Evolutionary conservation across 805 yeast species (phyloP).

Genomic region (Candida glaebosa): DNA sequence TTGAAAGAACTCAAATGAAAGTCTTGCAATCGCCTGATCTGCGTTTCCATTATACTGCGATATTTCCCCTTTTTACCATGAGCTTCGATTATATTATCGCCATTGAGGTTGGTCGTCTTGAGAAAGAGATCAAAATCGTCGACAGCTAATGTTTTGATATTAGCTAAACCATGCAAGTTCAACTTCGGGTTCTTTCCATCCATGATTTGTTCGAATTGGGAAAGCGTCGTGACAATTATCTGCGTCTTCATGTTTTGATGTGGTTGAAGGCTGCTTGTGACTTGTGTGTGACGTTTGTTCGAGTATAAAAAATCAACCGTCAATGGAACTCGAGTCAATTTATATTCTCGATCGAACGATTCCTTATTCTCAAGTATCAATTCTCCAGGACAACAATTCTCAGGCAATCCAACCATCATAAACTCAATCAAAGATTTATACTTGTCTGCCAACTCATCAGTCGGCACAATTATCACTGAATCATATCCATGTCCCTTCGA

Average conservation of each 20-base stretch:
- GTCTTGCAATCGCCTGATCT: slow-evolving; percentile 12
- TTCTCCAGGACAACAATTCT: slow-evolving; percentile 20
- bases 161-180: slow-evolving; percentile 6
- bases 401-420: slow-evolving; percentile 17
- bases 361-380: slow-evolving; percentile 7
- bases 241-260: slow-evolving; percentile 13
- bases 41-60: slow-evolving; percentile 10
- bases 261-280: slow-evolving; percentile 4
- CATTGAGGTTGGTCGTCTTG: slow-evolving; percentile 12
- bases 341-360: slow-evolving; percentile 4
- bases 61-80: slow-evolving; percentile 14
- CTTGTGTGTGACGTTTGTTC: slow-evolving; percentile 4
- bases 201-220: slow-evolving; percentile 9
- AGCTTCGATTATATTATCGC: slow-evolving; percentile 5
- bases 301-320: slow-evolving; percentile 12
- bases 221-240: slow-evolving; percentile 16
- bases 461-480: slow-evolving; percentile 23
- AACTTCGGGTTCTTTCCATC: slow-evolving; percentile 2
- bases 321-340: slow-evolving; percentile 16
- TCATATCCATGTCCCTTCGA: slow-evolving; percentile 11
- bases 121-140: slow-evolving; percentile 20
- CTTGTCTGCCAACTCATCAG: slow-evolving; percentile 16
- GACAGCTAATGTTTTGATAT: slow-evolving; percentile 17
- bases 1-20: slow-evolving; percentile 7
- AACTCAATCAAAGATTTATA: slow-evolving; percentile 11